phyloP scores from a whole-genome alignment of 2,329 filamentous ascomycete species.

The Exophiala mesophila region DNA sequence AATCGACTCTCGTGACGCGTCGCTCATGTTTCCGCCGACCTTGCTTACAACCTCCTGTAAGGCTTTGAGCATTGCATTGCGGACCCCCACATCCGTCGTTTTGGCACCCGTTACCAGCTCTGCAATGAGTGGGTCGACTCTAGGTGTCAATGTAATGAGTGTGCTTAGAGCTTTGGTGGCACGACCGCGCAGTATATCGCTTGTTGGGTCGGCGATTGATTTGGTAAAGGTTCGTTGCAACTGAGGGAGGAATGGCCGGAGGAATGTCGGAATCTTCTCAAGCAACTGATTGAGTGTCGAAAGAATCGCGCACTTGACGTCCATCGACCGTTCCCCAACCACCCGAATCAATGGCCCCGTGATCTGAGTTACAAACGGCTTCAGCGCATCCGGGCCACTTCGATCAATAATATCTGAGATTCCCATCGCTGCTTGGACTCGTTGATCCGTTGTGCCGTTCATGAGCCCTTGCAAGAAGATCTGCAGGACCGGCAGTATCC shows the following conservation, averaged over 20 bases:
- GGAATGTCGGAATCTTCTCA: slow-evolving; percentile 90
- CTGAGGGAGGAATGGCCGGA: slow-evolving; percentile 96
- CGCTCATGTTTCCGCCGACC: slow-evolving; percentile 90
- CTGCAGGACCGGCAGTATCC: slow-evolving; percentile 90
- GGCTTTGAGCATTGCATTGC: slow-evolving; percentile 93
- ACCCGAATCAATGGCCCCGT: slow-evolving; percentile 97
- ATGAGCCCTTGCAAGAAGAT: slow-evolving; percentile 98
- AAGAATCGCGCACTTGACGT: slow-evolving; percentile 88
- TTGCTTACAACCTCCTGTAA: slow-evolving; percentile 95
- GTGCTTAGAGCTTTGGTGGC: slow-evolving; percentile 93
- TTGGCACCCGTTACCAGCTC: slow-evolving; percentile 95
- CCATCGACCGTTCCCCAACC: slow-evolving; percentile 90
- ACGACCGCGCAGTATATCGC: slow-evolving; percentile 77
- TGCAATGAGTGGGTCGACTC: slow-evolving; percentile 87
- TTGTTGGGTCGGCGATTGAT: slow-evolving; percentile 86
- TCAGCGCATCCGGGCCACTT: slow-evolving; percentile 78
- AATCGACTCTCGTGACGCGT: slow-evolving; percentile 79
- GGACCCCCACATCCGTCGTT: slow-evolving; percentile 79
- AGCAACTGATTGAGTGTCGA: slow-evolving; percentile 90
- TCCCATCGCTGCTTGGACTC: slow-evolving; percentile 83
- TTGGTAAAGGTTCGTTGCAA: slow-evolving; percentile 96
- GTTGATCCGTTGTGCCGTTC: slow-evolving; percentile 89
- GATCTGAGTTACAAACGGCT: slow-evolving; percentile 94
- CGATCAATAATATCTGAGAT: slow-evolving; percentile 95
- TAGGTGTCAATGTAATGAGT: slow-evolving; percentile 88